Base-by-base conservation (phyloP, 164 flowering plant genomes). In the Vitis riparia region DNA sequence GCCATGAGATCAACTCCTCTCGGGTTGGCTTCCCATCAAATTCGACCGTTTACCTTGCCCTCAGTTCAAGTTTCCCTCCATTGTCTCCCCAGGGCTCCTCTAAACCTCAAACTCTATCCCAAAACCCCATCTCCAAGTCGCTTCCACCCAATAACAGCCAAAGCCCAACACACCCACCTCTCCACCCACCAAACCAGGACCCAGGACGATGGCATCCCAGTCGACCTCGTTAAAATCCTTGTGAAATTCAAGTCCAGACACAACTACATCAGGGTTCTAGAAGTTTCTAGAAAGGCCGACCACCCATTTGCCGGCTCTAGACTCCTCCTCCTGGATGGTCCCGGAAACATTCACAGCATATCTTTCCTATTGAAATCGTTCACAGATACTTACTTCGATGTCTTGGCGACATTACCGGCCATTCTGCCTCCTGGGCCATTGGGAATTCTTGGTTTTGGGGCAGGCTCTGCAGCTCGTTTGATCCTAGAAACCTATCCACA, bases 271-370 rank as follows among this genome's bases (percentile, higher is more conserved):
- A 75, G 93, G 3, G 98, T 94, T 60, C 72, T 94, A 0, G 82
- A 92, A 73, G 90, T 94, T 53, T 88, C 97, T 19, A 71, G 97
- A 68, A 78, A 56, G 55, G 87, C 90, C 66, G 93, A 86, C 73
- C 97, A 92, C 85, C 97, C 94, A 9, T 82, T 94, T 48, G 86
- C 91, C 17, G 98, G 98, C 57, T 85, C 97, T 1, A 70, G 97
- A 10, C 85, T 92, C n/a, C 93, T 92, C 72, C 84, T 94, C 13
- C 86, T 94, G 5, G 98, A 94, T 72, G 60, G n/a, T 44, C 97
- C 97, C 5, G 98, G 98, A 7, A 92, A 92, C 85, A 94, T 94
- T 69, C 98, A 94, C 83, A 92, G 97, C 82, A 81, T 94, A 6
- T 80, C 84, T 23, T 89, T 80, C 75, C 81, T 76, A 59, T 77